Evolutionary conservation across 1,284 basidiomycete species (phyloP).

Genomic region (Austropuccinia psidii): DNA sequence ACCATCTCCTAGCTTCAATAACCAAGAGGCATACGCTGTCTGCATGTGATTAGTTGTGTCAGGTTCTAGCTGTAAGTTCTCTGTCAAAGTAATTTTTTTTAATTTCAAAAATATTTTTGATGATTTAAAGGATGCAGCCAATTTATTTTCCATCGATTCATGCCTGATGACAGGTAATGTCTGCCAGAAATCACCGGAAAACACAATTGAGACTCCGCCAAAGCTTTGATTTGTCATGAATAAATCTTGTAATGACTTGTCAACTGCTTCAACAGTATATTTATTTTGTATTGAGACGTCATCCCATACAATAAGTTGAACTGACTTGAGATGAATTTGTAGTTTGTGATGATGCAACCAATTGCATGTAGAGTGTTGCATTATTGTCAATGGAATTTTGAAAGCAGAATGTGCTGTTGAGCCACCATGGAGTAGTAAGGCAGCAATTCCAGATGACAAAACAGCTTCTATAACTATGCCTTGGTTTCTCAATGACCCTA

Average conservation of each 20-base stretch:
- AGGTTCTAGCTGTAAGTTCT: no score
- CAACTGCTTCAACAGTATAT: not conserved
- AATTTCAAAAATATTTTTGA: no score
- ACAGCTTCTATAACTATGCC: not conserved
- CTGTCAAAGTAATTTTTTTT: no score
- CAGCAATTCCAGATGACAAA: constrained; percentile 51
- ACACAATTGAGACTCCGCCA: not conserved
- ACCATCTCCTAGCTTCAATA: no score
- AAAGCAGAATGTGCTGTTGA: constrained; percentile 5
- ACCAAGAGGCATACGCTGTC: no score
- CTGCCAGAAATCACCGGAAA: constrained; percentile 11
- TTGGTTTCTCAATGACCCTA: constrained; percentile 43
- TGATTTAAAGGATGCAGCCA: no score
- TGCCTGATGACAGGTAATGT: not conserved
- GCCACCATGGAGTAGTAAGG: constrained; percentile 50
- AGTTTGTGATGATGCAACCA: not conserved
- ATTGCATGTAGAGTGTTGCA: not conserved
- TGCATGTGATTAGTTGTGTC: no score
- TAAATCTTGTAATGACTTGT: not conserved
- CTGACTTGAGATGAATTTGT: not conserved
- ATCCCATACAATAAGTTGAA: not conserved
- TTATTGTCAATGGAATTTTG: not conserved
- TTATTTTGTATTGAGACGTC: not conserved
- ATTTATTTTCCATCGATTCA: no score
- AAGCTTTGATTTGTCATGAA: not conserved